Evolutionary conservation across 2,329 filamentous ascomycete genomes (phyloP), one percentile per base, ranked within the genome.

Genomic region (Colletotrichum euphorbiae): DNA sequence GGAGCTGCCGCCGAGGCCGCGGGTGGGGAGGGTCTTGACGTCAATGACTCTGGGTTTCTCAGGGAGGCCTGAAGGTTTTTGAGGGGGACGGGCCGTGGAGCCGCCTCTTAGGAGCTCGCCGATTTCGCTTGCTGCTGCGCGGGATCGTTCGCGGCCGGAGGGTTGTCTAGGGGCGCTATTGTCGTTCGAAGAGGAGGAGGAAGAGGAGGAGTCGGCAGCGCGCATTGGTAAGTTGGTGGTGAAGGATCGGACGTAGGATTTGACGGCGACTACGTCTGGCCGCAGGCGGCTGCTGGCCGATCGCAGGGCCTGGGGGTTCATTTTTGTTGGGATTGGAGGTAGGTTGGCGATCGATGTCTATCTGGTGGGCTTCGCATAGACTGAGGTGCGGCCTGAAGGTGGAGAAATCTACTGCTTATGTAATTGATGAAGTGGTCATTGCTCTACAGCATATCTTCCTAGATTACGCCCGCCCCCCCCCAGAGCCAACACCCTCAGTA

Each of bases 251-350:
- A 79, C 74, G 70, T 76, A 80, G 45, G 67, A 75, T 71, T 69
- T 75, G 50, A 80, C 67, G 40, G 77, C 73, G 33, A 75, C 66
- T 8, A 74, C 76, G 71, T 74, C 71, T 75, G 75, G 63, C 75
- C 71, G 75, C 69, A 78, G 74, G 59, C 78, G 78, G 68, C 72
- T 72, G 70, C 76, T 77, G 55, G 76, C 75, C 71, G 79, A 80
- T 73, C 79, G 79, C 60, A 82, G 74, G 45, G 76, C 75, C 72
- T 79, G 78, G 45, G 76, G 75, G 63, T 79, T 77, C 79, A 81
- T 81, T 69, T 69, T 76, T 19, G 33, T n/a, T 40, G 38, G 40
- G 43, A 33, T 43, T 42, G n/a, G 19, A 21, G 38, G 38, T 33
- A 31, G 40, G 33, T 42, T 38, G n/a, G 65, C 60, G 65, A 50